These are phyloP conservation scores for Ustilago nuda DNA, from an alignment of 1,284 basidiomycete species.

Conservation along the genomic window DNA sequence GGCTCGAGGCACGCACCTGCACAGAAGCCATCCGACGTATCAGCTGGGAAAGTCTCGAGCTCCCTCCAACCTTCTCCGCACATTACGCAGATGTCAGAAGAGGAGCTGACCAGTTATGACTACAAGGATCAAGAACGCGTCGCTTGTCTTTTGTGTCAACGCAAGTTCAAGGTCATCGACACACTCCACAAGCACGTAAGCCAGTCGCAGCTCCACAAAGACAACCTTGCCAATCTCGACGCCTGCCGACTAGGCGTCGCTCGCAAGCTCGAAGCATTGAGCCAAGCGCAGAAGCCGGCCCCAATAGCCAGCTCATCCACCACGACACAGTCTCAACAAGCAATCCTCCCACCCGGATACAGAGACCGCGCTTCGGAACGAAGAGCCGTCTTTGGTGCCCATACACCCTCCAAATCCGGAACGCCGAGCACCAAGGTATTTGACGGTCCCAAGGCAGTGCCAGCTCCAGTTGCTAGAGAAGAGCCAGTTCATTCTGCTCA, in stretches of 20 bases:
- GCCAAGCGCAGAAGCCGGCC: not conserved
- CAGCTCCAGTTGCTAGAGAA: not conserved
- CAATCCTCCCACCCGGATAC: conserved; percentile 12
- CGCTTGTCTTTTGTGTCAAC: conserved; percentile 52
- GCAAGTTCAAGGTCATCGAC: conserved; percentile 48
- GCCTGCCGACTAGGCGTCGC: conserved; percentile 31
- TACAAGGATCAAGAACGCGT: conserved; percentile 39
- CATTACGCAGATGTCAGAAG: conserved; percentile 12
- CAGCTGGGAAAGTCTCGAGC: not conserved
- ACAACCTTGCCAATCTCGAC: conserved; percentile 31
- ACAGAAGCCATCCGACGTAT: not conserved
- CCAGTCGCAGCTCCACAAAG: conserved; percentile 44
- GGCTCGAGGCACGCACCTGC: not conserved
- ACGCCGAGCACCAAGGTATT: conserved; percentile 10
- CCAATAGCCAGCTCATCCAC: not conserved
- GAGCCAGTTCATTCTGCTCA: conserved; percentile 23
- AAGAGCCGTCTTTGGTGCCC: conserved; percentile 50
- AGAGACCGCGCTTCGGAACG: conserved; percentile 52
- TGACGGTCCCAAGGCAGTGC: conserved; percentile 18
- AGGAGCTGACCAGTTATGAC: conserved; percentile 24
- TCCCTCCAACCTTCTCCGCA: not conserved
- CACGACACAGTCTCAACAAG: not conserved
- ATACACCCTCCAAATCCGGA: conserved; percentile 10
- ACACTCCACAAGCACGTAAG: conserved; percentile 35
- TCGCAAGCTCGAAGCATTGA: conserved; percentile 19